Evolutionary conservation across 2,329 filamentous ascomycete species (phyloP).

Genomic region (Mariannaea sp.): DNA sequence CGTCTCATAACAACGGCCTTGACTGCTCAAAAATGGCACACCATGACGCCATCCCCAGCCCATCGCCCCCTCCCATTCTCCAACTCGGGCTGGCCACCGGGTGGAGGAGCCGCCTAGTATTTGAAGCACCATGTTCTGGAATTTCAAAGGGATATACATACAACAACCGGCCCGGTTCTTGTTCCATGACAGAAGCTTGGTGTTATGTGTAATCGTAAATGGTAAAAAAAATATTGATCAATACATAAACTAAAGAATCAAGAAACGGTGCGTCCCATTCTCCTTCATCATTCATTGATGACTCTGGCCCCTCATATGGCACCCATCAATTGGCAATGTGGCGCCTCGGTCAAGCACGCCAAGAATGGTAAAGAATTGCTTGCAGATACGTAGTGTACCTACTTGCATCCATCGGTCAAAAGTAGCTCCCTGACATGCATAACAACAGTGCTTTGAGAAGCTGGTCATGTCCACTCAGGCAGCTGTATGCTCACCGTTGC

Average conservation of each 20-base stretch:
- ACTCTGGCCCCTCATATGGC: slow-evolving; percentile 3
- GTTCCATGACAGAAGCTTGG: too few species aligned
- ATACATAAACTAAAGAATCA: not conserved
- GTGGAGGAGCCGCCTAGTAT: too few species aligned
- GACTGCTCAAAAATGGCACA: slow-evolving; percentile 20
- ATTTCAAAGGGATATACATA: too few species aligned
- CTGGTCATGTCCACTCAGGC: slow-evolving; percentile 3
- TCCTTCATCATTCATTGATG: slow-evolving; percentile 3
- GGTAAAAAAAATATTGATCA: too few species aligned
- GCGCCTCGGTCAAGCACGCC: slow-evolving; percentile 11
- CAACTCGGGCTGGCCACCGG: too few species aligned
- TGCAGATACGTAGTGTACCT: not conserved
- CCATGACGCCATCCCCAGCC: slow-evolving; percentile 34
- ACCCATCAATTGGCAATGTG: not conserved
- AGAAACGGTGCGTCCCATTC: slow-evolving; percentile 10
- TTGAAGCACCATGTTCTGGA: too few species aligned
- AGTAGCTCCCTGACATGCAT: slow-evolving; percentile 1
- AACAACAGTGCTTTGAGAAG: not conserved
- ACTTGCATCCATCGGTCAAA: not conserved
- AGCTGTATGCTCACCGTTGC: not conserved
- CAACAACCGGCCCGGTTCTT: slow-evolving; percentile 12
- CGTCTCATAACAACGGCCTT: slow-evolving; percentile 15
- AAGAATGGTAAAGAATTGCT: not conserved
- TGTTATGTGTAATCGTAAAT: slow-evolving; percentile 13
- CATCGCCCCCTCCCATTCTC: not conserved